Conservation (phyloP, 2,329 filamentous ascomycete species). For the Calonectria henricotiae region DNA sequence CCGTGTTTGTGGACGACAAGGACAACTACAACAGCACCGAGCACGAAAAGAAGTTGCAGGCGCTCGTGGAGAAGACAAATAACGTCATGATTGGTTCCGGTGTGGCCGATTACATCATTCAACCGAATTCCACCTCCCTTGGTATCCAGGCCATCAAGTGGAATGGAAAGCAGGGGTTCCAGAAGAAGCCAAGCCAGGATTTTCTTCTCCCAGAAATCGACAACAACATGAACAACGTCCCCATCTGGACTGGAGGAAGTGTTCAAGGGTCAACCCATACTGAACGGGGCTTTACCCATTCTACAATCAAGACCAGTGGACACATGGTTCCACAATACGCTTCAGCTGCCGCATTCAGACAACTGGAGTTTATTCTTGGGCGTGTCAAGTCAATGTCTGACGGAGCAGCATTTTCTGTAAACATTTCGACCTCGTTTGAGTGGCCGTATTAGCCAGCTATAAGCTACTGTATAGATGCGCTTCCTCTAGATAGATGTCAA, state of each 20-base stretch:
- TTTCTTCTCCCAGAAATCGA: slow-evolving; percentile 70
- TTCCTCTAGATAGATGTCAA: background rate
- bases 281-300: slow-evolving; percentile 84
- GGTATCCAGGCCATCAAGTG: slow-evolving; percentile 88
- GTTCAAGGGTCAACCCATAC: slow-evolving; percentile 80
- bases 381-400: slow-evolving; percentile 72
- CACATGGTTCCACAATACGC: slow-evolving; percentile 81
- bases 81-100: slow-evolving; percentile 84
- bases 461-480: too few species aligned
- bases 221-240: slow-evolving; percentile 63
- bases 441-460: slow-evolving; percentile 29
- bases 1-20: slow-evolving; percentile 65
- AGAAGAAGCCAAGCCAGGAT: slow-evolving; percentile 67
- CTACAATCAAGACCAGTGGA: slow-evolving; percentile 75
- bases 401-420: slow-evolving; percentile 57
- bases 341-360: slow-evolving; percentile 78
- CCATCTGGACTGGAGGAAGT: slow-evolving; percentile 73
- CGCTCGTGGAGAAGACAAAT: slow-evolving; percentile 81
- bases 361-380: slow-evolving; percentile 83
- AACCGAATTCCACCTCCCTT: slow-evolving; percentile 79
- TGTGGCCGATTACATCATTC: slow-evolving; percentile 77
- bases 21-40: slow-evolving; percentile 63
- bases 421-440: slow-evolving; percentile 29
- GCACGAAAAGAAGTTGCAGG: slow-evolving; percentile 65
- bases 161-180: slow-evolving; percentile 81